Conservation (phyloP, 441 rosid genomes). For the Gossypium gossypioides region DNA sequence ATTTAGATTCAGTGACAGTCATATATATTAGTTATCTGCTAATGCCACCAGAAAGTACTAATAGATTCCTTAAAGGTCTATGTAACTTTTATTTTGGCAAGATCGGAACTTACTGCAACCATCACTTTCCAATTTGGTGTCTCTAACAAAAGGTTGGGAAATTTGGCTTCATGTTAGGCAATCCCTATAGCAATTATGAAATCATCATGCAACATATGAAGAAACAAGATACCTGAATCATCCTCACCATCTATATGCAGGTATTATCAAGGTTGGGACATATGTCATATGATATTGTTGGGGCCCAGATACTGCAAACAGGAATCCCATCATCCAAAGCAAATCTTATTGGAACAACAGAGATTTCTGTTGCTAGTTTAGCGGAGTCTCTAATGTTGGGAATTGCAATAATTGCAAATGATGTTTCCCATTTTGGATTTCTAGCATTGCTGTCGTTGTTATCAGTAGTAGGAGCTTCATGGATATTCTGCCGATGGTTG, state of each 20-base stretch:
- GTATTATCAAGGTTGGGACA: slow-evolving; percentile 85
- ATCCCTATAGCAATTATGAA: not conserved
- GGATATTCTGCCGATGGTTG: slow-evolving; percentile 76
- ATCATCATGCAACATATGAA: not conserved
- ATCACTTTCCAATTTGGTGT: not conserved
- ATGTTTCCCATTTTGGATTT: slow-evolving; percentile 67
- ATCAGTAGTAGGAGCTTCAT: slow-evolving; percentile 73
- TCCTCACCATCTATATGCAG: slow-evolving; percentile 24
- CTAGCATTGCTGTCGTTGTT: slow-evolving; percentile 60
- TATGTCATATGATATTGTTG: slow-evolving; percentile 76
- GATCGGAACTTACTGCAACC: not conserved
- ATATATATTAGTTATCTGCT: not conserved
- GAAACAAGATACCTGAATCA: not conserved
- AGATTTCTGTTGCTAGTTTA: slow-evolving; percentile 80
- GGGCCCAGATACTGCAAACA: slow-evolving; percentile 87
- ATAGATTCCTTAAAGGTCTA: not conserved
- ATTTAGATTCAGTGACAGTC: not conserved
- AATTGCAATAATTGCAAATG: slow-evolving; percentile 73
- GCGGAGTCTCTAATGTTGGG: slow-evolving; percentile 84
- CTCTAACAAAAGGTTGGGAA: not conserved
- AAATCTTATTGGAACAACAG: slow-evolving; percentile 81
- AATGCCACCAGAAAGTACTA: not conserved
- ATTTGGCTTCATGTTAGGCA: not conserved
- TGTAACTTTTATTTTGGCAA: not conserved
- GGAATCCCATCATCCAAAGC: slow-evolving; percentile 85